A percentile compares a stretch with the other conserved stretches of the same genome.
Evolutionary conservation across 169 alveolate species (phyloP).

Genomic region (Cyclospora cayetanensis): DNA sequence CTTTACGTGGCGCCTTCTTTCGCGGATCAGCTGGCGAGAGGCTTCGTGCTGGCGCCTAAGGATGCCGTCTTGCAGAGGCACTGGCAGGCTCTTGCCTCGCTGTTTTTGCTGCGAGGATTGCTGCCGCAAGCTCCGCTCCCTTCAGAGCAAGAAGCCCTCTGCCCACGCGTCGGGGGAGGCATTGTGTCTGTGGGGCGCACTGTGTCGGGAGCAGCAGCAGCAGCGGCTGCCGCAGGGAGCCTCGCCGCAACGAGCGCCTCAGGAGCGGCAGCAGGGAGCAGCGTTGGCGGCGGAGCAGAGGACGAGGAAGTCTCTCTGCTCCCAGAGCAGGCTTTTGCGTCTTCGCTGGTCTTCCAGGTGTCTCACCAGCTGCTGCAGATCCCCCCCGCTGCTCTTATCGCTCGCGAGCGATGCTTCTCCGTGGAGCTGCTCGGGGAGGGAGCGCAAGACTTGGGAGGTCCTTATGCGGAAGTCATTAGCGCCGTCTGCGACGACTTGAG

Average conservation of each 20-base stretch:
- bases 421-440: conserved; percentile 68
- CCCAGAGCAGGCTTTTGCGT: neutral
- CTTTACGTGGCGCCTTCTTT: neutral
- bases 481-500: conserved; percentile 59
- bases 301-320: conserved; percentile 33
- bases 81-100: conserved; percentile 28
- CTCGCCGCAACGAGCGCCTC: neutral
- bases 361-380: conserved; percentile 51
- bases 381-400: conserved; percentile 9
- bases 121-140: neutral
- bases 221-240: neutral
- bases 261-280: neutral
- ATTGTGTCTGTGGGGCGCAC: conserved; percentile 30
- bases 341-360: conserved; percentile 28
- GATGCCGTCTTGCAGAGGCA: conserved; percentile 41
- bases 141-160: neutral
- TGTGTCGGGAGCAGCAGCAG: neutral
- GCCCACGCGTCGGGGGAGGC: conserved; percentile 20
- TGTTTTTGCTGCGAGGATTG: neutral
- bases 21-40: conserved; percentile 8
- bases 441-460: conserved; percentile 70
- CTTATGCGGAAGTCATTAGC: conserved; percentile 67
- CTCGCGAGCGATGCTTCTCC: conserved; percentile 55
- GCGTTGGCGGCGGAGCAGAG: neutral
- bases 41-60: neutral